Evolutionary conservation across 345 rosid species (phyloP).

Genomic region (Aquilaria yunnanensis): DNA sequence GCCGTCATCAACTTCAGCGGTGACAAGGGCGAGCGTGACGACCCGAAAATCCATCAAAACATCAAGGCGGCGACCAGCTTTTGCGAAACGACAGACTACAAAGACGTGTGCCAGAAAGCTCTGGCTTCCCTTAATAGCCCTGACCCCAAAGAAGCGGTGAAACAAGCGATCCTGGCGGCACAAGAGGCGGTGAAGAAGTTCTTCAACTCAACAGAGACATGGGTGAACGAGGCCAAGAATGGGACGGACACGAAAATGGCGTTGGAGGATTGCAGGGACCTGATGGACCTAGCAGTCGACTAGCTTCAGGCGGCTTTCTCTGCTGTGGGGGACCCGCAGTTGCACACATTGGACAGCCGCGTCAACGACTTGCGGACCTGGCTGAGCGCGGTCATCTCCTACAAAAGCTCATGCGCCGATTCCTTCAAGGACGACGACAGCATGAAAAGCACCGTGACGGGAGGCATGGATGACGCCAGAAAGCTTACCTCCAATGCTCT

Average conservation of each 20-base stretch:
- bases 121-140: slow-evolving; percentile 32
- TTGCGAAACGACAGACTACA: slow-evolving; percentile 39
- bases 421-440: slow-evolving; percentile 25
- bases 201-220: slow-evolving; percentile 28
- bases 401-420: slow-evolving; percentile 53
- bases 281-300: slow-evolving; percentile 22
- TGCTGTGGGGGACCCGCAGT: slow-evolving; percentile 14
- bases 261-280: slow-evolving; percentile 37
- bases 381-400: slow-evolving; percentile 57
- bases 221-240: slow-evolving; percentile 5
- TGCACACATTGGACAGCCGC: slow-evolving; percentile 9
- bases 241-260: slow-evolving; percentile 9
- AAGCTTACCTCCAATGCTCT: slow-evolving; percentile 50
- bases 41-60: slow-evolving; percentile 14
- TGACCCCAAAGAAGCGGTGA: slow-evolving; percentile 39
- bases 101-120: slow-evolving; percentile 44
- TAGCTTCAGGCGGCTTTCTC: slow-evolving; percentile 30
- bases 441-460: slow-evolving; percentile 20
- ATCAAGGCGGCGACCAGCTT: slow-evolving; percentile 28
- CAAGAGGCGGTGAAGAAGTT: slow-evolving; percentile 28
- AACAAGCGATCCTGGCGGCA: slow-evolving; percentile 36
- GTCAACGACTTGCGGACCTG: slow-evolving; percentile 27
- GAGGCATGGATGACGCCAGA: slow-evolving; percentile 25
- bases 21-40: not conserved
- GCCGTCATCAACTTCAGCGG: slow-evolving; percentile 10